Evolutionary conservation across 495 filamentous ascomycete genomes (phyloP), one percentile per base, ranked within the genome.

Genomic region (Oleoguttula mirabilis): DNA sequence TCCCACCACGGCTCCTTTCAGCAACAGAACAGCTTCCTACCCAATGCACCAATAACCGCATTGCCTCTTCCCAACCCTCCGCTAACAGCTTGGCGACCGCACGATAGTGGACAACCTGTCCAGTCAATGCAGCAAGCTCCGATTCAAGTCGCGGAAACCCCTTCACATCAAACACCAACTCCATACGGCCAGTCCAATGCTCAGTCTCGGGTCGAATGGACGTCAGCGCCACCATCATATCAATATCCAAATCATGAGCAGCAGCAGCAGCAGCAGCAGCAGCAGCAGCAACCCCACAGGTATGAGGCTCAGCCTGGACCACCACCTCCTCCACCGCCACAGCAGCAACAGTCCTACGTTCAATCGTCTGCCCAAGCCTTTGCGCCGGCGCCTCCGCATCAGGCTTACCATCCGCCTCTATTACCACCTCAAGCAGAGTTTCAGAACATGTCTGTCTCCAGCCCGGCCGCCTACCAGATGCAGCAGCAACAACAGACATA

Each of bases 1-100:
- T 44, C 49, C 1, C 37, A 45, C 3, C 49, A 52, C 20, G 41
- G 49, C 19, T 52, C 45, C 14, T 48, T 49, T 22, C 49, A 52
- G 25, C 44, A 42, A n/a, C 28, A 16, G 16, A 33, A 8, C 14
- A 11, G 10, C 7, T 41, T 35, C 24, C 24, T 20, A 3, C 6
- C 24, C 8, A 32, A 10, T 15, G 34, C 25, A 1, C 25, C 41
- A n/a, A 24, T 20, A 20, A 36, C 48, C 11, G 8, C 37, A 3
- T 11, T 28, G 4, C 15, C 34, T 7, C 12, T 15, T 39, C 3
- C 15, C 37, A 20, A 15, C 25, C 21, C 10, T n/a, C 6, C 17
- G 22, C 16, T 52, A n/a, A 39, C 49, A 10, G 19, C 30, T 2
- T 52, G 49, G 49, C 22, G 49, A 25, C 40, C 49, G 20, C 49